Evolutionary conservation across 2,329 filamentous ascomycete species (phyloP), one percentile per base, ranked within the genome.

Genomic region (Thielaviopsis ethacetica): DNA sequence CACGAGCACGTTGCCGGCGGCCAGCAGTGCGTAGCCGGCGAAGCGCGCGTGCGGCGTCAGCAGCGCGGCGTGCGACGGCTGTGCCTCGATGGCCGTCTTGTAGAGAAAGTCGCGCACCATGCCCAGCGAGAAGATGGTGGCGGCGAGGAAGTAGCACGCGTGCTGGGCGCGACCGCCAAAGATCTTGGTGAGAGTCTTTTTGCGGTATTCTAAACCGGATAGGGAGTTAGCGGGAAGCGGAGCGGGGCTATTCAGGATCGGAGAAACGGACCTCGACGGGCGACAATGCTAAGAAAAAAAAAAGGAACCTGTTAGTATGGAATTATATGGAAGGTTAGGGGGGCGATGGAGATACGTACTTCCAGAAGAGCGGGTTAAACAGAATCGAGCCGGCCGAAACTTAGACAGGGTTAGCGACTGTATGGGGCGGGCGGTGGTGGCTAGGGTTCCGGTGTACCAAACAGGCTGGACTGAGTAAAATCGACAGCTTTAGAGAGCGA

Each of bases 361-460:
- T 98, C 93, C 93, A 98, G 73, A 96, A 97, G n/a, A 93, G 85
- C 22, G 93, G 93, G 73, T 98, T 98, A 74, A 98, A 97, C 54
- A 85, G 79, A 72, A 98, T 95, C 57, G 87, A 81, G 59, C 77
- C 78, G 54, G 84, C 87, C 65, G 89, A 88, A 65, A 93, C 91
- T n/a, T 95, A 64, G 60, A 60, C n/a, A 51, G 12, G 24, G 62
- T 66, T 58, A 66, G 63, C 62, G 47, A 56, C 38, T 21, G 5
- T 13, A 12, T 34, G 51, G 38, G 41, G 52, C 47, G 53, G 53
- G 62, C 66, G 49, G 24, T 52, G 38, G 41, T 30, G 52, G 38
- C 21, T 54, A 19, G 30, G 30, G 38, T 30, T 17, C 24, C 41
- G 47, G 73, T 81, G 62, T 77, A 89, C 86, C 70, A 62, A 80